Conservation (phyloP, 2,329 filamentous ascomycete genomes). For the Paracoccidioides lutzii region DNA sequence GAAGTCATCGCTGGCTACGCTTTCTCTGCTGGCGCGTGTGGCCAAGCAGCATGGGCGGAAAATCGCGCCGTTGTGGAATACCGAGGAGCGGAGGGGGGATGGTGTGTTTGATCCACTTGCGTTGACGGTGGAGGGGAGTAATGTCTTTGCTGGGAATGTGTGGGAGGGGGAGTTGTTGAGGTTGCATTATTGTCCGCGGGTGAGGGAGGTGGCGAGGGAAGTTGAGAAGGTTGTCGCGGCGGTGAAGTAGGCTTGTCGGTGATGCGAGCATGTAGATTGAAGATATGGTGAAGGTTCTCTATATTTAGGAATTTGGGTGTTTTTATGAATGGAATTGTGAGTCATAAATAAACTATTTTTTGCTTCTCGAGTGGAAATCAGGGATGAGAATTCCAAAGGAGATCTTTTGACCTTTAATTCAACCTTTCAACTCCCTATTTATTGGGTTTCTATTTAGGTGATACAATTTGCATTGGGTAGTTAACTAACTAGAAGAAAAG, state of each 20-base stretch:
- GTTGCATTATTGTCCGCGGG: slow-evolving; percentile 73
- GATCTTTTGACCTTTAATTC: too few relatives aligned
- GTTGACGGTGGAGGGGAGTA: slow-evolving; percentile 67
- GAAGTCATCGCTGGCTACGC: slow-evolving; percentile 68
- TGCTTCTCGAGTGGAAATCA: too few relatives aligned
- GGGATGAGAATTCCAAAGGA: too few relatives aligned
- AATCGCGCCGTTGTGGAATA: slow-evolving; percentile 79
- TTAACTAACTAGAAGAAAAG: too few relatives aligned
- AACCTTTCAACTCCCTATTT: too few relatives aligned
- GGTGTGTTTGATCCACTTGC: slow-evolving; percentile 67
- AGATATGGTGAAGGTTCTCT: neutral
- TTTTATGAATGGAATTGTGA: neutral
- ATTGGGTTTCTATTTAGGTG: too few relatives aligned
- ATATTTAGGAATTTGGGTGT: too few relatives aligned
- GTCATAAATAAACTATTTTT: neutral
- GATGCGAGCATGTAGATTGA: neutral
- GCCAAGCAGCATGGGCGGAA: slow-evolving; percentile 71
- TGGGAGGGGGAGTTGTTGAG: slow-evolving; percentile 88
- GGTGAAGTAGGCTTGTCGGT: slow-evolving; percentile 16
- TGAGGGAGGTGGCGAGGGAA: slow-evolving; percentile 59
- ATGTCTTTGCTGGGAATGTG: slow-evolving; percentile 77
- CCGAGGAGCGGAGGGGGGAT: slow-evolving; percentile 84
- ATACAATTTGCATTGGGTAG: too few relatives aligned
- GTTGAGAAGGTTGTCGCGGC: slow-evolving; percentile 52
- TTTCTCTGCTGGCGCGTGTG: slow-evolving; percentile 66